These are phyloP conservation scores for Piedraia hortae DNA, from an alignment of 2,329 filamentous ascomycete species.

Conservation along the genomic window DNA sequence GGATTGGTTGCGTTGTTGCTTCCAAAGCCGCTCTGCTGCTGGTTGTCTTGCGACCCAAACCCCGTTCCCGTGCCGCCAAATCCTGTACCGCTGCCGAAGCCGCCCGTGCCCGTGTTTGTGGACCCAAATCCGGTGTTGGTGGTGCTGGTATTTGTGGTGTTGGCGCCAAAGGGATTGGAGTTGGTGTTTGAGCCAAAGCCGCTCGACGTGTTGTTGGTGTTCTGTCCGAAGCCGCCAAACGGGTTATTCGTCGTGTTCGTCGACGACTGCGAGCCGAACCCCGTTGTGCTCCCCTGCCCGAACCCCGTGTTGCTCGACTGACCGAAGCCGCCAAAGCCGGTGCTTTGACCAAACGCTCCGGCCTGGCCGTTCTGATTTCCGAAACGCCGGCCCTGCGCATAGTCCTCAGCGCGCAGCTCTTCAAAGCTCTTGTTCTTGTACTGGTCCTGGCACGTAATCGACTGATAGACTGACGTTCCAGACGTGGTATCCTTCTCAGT, in stretches of 20 bases:
- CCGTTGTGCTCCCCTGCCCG: constrained; percentile 6
- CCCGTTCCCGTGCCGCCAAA: constrained; percentile 8
- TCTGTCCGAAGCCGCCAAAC: constrained; percentile 8
- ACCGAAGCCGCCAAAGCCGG: constrained; percentile 19
- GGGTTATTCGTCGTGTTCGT: constrained; percentile 11
- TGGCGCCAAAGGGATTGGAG: constrained; percentile 15
- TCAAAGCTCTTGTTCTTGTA: constrained; percentile 83
- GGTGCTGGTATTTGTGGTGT: constrained; percentile 4
- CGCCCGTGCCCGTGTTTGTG: constrained; percentile 10
- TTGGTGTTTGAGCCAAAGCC: constrained; percentile 32
- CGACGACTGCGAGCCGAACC: constrained; percentile 15
- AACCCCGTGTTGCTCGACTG: constrained; percentile 9
- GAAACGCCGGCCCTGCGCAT: constrained; percentile 57
- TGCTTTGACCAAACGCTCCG: constrained; percentile 52
- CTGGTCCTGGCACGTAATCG: constrained; percentile 47
- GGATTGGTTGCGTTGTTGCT: constrained; percentile 14
- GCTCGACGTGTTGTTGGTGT: constrained; percentile 3
- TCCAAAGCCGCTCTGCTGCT: constrained; percentile 4
- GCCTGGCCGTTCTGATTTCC: constrained; percentile 58
- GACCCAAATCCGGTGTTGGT: constrained; percentile 4
- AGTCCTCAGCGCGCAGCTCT: constrained; percentile 42
- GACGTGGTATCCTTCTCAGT: constrained; percentile 45
- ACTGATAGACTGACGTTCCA: constrained; percentile 44
- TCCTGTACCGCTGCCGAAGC: constrained; percentile 9
- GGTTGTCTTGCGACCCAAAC: constrained; percentile 2